A percentile compares a stretch with the other conserved stretches of the same genome.
Conservation (phyloP, 345 rosid species). For the Populus tremula region DNA sequence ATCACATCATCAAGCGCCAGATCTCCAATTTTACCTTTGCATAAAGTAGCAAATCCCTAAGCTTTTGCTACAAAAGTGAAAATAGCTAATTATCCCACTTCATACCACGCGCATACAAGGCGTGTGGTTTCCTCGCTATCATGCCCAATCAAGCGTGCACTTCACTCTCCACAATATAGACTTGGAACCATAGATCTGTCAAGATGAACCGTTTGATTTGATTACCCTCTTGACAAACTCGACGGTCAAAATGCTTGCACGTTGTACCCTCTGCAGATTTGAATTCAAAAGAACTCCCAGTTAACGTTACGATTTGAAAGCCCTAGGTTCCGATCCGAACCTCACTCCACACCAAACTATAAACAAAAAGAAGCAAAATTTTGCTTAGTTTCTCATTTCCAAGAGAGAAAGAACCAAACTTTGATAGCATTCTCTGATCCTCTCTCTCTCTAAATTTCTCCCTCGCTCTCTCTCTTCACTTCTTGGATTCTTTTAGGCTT, state of each 20-base stretch:
- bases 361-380: neutral
- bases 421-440: neutral
- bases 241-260: neutral
- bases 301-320: slow-evolving; percentile 17
- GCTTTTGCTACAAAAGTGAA: no score
- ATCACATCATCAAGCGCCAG: no score
- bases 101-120: no score
- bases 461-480: neutral
- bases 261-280: neutral
- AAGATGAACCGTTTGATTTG: neutral
- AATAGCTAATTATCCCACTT: no score
- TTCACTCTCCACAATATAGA: no score
- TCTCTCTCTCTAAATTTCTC: neutral
- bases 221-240: neutral
- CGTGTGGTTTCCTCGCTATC: no score
- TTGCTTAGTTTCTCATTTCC: neutral
- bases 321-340: slow-evolving; percentile 8
- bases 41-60: no score
- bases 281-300: slow-evolving; percentile 15
- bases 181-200: no score
- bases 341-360: neutral
- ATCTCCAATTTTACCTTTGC: no score
- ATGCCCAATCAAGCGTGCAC: neutral
- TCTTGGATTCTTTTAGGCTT: neutral
- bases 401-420: neutral